Percentiles rank a stretch among this genome's conserved stretches.
phyloP scores from a whole-genome alignment of 306 rosid genomes.

The Canavalia ensiformis region DNA sequence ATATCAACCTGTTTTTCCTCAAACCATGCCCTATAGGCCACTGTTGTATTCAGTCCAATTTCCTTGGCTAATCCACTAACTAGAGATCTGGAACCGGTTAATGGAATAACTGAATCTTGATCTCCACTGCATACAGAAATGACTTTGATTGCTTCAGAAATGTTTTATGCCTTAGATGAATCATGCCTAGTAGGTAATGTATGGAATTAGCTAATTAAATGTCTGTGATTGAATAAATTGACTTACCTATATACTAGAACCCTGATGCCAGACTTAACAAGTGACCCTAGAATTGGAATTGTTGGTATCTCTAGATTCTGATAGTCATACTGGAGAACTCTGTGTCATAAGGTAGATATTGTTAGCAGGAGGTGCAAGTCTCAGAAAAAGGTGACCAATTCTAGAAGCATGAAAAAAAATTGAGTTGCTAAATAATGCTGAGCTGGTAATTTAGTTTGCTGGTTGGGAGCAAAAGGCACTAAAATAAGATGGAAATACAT shows the following conservation, averaged over 20 bases:
- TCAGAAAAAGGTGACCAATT: not conserved
- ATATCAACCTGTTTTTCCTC: conserved; percentile 56
- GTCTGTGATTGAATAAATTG: not conserved
- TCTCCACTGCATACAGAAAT: conserved; percentile 46
- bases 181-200: not conserved
- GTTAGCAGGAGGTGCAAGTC: too few relatives aligned
- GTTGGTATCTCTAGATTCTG: conserved; percentile 46
- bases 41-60: conserved; percentile 50
- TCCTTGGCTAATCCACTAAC: conserved; percentile 48
- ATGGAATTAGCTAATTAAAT: not conserved
- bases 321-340: conserved; percentile 44
- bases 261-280: conserved; percentile 48
- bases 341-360: not conserved
- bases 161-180: not conserved
- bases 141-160: not conserved
- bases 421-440: not conserved
- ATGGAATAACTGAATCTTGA: conserved; percentile 57
- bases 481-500: not conserved
- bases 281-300: conserved; percentile 46
- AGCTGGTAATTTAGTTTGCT: not conserved
- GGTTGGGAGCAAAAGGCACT: too few relatives aligned
- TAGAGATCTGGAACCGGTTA: conserved; percentile 42
- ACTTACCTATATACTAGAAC: conserved; percentile 57
- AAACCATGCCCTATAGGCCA: conserved; percentile 61
- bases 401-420: not conserved